Conservation (phyloP, 495 filamentous ascomycete species). For the Pseudevernia furfuracea region DNA sequence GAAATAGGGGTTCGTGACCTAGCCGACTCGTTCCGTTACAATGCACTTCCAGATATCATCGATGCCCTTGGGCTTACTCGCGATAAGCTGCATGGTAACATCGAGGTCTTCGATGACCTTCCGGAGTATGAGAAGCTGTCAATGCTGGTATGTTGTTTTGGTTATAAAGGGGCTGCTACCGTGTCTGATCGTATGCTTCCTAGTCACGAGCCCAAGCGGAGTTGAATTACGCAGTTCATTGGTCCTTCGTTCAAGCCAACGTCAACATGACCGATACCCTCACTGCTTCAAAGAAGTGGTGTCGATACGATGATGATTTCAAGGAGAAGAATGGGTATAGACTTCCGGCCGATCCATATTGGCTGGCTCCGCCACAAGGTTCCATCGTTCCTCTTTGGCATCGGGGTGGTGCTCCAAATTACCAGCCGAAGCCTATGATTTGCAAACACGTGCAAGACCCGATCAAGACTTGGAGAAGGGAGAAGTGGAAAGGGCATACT, state of each 20-base stretch:
- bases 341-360: conserved; percentile 30
- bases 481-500: conserved; percentile 5
- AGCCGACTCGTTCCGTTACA: conserved; percentile 26
- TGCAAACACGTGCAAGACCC: conserved; percentile 26
- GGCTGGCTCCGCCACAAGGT: conserved; percentile 29
- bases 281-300: conserved; percentile 29
- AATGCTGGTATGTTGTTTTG: conserved; percentile 9
- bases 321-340: conserved; percentile 24
- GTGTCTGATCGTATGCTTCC: background rate
- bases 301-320: conserved; percentile 26
- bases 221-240: conserved; percentile 28
- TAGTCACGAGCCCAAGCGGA: conserved; percentile 26
- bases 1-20: conserved; percentile 28
- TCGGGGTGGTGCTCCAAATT: conserved; percentile 28
- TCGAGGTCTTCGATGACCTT: conserved; percentile 26
- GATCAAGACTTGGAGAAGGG: conserved; percentile 27
- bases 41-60: conserved; percentile 22
- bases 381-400: conserved; percentile 32
- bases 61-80: conserved; percentile 15
- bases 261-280: conserved; percentile 26
- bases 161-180: background rate
- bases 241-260: conserved; percentile 24
- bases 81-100: conserved; percentile 1
- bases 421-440: conserved; percentile 31
- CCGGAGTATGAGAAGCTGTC: conserved; percentile 28